phyloP scores from a whole-genome alignment of 192 early-diverging fungal genomes.

The Entomortierella lignicola region DNA sequence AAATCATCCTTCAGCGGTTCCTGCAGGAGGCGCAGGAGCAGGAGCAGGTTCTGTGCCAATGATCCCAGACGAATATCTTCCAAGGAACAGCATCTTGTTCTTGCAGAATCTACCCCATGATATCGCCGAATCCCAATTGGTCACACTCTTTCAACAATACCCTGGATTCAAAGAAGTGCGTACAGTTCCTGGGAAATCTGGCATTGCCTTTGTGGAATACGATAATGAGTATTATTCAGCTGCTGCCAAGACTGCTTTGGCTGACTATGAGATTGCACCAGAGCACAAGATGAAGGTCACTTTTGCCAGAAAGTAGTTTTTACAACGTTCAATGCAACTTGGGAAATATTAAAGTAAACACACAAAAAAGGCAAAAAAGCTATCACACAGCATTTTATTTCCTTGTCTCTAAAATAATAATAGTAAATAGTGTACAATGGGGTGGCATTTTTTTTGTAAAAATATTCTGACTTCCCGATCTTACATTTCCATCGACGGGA shows the following conservation, averaged over 20 bases:
- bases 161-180: slow-evolving; percentile 97
- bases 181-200: slow-evolving; percentile 89
- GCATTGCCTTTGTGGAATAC: slow-evolving; percentile 98
- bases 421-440: background rate
- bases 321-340: background rate
- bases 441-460: background rate
- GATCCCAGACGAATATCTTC: slow-evolving; percentile 78
- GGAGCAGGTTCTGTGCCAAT: slow-evolving; percentile 44
- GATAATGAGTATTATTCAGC: slow-evolving; percentile 85
- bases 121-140: slow-evolving; percentile 70
- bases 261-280: slow-evolving; percentile 70
- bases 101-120: slow-evolving; percentile 87
- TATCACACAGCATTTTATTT: too few relatives aligned
- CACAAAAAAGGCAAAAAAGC: too few relatives aligned
- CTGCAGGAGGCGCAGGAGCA: slow-evolving; percentile 13
- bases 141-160: slow-evolving; percentile 82
- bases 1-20: background rate
- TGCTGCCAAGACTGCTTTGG: slow-evolving; percentile 79
- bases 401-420: too few relatives aligned
- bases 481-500: too few relatives aligned
- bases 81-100: slow-evolving; percentile 96
- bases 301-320: slow-evolving; percentile 79
- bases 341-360: background rate
- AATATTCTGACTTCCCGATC: too few relatives aligned
- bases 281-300: slow-evolving; percentile 85